Conservation (phyloP, 2,329 filamentous ascomycete genomes). For the Arachnomyces sp. region DNA sequence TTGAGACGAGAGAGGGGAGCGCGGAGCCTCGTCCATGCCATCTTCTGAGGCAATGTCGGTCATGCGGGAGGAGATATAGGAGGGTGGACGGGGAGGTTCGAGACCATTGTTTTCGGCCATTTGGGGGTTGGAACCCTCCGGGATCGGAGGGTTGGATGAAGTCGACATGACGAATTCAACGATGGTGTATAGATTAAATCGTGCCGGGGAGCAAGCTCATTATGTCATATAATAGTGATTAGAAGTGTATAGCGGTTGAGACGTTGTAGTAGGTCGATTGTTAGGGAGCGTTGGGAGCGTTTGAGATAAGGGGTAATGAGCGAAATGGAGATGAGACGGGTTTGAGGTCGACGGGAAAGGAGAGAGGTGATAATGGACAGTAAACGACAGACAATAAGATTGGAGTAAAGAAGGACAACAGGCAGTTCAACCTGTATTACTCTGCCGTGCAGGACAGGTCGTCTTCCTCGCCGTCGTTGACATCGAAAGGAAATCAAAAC, state of each 20-base stretch:
- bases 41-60: slow-evolving; percentile 52
- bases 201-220: too few species aligned
- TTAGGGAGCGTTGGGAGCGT: slow-evolving; percentile 5
- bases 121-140: neutral
- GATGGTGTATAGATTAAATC: too few species aligned
- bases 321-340: too few species aligned
- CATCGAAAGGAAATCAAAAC: too few species aligned
- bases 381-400: too few species aligned
- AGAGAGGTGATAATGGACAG: too few species aligned
- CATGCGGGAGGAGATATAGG: slow-evolving; percentile 60
- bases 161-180: neutral
- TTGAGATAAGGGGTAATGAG: neutral
- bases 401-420: too few species aligned
- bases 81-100: slow-evolving; percentile 26
- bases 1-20: slow-evolving; percentile 41
- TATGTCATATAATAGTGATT: neutral
- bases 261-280: slow-evolving; percentile 6
- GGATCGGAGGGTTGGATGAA: neutral
- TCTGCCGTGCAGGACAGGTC: too few species aligned
- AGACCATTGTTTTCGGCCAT: neutral
- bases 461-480: too few species aligned
- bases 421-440: too few species aligned
- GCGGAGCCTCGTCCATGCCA: slow-evolving; percentile 32
- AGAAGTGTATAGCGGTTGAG: slow-evolving; percentile 3
- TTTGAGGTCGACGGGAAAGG: too few species aligned